Conservation (phyloP, 176 grass and related monocot species). For the Chloris gayana region DNA sequence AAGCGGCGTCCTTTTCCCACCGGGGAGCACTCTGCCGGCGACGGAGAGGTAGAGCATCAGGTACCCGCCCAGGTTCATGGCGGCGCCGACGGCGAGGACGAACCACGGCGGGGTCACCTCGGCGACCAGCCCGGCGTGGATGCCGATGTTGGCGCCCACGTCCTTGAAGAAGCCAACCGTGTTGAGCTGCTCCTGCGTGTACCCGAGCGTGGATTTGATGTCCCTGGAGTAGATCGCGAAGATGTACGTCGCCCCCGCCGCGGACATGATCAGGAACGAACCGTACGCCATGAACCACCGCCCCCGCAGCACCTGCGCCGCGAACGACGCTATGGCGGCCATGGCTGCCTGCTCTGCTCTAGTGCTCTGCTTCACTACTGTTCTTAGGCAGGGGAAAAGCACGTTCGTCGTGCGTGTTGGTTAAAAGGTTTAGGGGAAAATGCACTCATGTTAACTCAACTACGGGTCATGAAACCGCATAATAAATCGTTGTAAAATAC, state of each 20-base stretch:
- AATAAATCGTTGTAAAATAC: no score
- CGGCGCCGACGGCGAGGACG: slow-evolving; percentile 51
- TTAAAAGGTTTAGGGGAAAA: no score
- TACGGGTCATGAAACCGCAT: no score
- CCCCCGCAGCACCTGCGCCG: background rate
- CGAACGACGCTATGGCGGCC: background rate
- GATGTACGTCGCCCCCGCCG: slow-evolving; percentile 52
- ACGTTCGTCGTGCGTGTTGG: no score
- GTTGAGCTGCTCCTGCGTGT: slow-evolving; percentile 68
- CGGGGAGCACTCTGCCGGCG: background rate
- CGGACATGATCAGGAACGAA: slow-evolving; percentile 59
- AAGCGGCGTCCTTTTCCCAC: background rate
- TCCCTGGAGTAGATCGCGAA: slow-evolving; percentile 71
- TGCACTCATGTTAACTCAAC: no score
- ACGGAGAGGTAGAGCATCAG: slow-evolving; percentile 69
- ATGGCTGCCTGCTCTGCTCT: no score
- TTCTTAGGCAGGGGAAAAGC: no score
- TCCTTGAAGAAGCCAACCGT: slow-evolving; percentile 67
- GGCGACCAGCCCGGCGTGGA: slow-evolving; percentile 54
- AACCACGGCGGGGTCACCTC: slow-evolving; percentile 49
- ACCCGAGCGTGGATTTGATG: slow-evolving; percentile 56
- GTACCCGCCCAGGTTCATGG: slow-evolving; percentile 63
- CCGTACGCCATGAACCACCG: slow-evolving; percentile 61
- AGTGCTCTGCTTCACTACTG: no score
- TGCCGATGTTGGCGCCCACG: slow-evolving; percentile 60